Evolutionary conservation across 768 basidiomycete species (phyloP).

Genomic region (Suillus paluster): DNA sequence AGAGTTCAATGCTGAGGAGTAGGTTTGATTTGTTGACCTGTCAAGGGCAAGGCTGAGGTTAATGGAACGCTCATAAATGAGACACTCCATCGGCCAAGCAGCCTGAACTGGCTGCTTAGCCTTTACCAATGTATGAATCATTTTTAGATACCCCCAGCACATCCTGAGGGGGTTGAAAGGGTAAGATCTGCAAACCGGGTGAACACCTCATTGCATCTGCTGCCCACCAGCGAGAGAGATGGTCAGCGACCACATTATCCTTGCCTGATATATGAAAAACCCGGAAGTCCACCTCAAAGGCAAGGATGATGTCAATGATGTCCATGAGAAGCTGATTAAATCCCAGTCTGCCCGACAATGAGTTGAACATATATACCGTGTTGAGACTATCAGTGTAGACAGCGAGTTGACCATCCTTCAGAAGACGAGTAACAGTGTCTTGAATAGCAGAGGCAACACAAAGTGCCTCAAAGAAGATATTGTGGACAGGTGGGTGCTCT

Average conservation of each 20-base stretch:
- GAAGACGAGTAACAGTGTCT: not conserved
- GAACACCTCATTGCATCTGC: conserved; percentile 31
- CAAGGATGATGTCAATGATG: not conserved
- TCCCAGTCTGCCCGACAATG: not conserved
- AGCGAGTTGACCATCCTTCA: not conserved
- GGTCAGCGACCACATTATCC: conserved; percentile 30
- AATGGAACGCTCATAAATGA: conserved; percentile 16
- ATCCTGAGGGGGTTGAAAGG: conserved; percentile 27
- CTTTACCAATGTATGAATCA: not conserved
- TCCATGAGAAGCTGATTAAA: no score
- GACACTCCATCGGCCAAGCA: not conserved
- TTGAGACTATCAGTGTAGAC: conserved; percentile 37
- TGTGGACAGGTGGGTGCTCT: not conserved
- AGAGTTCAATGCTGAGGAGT: conserved; percentile 39
- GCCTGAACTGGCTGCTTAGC: not conserved
- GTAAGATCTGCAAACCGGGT: not conserved
- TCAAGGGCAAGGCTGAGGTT: conserved; percentile 39
- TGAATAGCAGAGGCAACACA: not conserved
- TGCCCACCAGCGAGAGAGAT: conserved; percentile 38
- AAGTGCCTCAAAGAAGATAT: conserved; percentile 33
- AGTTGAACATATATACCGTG: conserved; percentile 37
- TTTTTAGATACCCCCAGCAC: conserved; percentile 27
- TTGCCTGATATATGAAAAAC: conserved; percentile 27
- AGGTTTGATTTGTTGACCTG: conserved; percentile 22
- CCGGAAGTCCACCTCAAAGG: conserved; percentile 19